phyloP scores from a whole-genome alignment of 495 filamentous ascomycete genomes.

The Aspergillus panamensis region DNA sequence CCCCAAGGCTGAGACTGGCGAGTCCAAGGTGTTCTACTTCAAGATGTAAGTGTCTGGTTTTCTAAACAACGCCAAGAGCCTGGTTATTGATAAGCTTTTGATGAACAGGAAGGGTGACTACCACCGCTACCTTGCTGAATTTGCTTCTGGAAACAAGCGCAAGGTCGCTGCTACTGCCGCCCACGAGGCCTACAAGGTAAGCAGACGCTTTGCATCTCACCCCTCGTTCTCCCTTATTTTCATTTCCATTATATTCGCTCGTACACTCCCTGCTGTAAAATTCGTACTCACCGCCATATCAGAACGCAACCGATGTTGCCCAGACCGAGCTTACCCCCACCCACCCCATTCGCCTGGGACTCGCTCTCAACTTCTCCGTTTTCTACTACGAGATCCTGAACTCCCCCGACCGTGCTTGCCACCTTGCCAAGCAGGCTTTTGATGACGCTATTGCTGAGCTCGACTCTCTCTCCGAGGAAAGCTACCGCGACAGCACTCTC shows the following conservation, averaged over 20 bases:
- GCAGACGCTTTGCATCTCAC: background rate
- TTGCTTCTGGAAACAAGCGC: conserved; percentile 97
- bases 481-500: conserved; percentile 98
- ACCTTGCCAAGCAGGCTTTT: conserved; percentile 98
- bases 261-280: background rate
- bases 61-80: background rate
- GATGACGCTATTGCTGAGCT: conserved; percentile 99
- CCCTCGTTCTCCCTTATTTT: conserved; percentile 9
- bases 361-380: conserved; percentile 98
- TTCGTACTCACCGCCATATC: conserved; percentile 16
- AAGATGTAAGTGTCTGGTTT: conserved; percentile 76
- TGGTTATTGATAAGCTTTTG: conserved; percentile 17
- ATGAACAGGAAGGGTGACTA: conserved; percentile 95
- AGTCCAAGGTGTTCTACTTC: conserved; percentile 99
- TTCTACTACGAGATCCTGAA: conserved; percentile 99
- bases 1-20: conserved; percentile 94
- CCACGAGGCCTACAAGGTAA: conserved; percentile 98
- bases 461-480: conserved; percentile 97
- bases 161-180: conserved; percentile 94
- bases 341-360: conserved; percentile 96
- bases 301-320: conserved; percentile 98
- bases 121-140: conserved; percentile 99
- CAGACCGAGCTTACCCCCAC: conserved; percentile 96
- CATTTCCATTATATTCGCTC: background rate
- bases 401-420: conserved; percentile 97